phyloP scores from a whole-genome alignment of 805 yeast genomes.

The Starmerella apis region DNA sequence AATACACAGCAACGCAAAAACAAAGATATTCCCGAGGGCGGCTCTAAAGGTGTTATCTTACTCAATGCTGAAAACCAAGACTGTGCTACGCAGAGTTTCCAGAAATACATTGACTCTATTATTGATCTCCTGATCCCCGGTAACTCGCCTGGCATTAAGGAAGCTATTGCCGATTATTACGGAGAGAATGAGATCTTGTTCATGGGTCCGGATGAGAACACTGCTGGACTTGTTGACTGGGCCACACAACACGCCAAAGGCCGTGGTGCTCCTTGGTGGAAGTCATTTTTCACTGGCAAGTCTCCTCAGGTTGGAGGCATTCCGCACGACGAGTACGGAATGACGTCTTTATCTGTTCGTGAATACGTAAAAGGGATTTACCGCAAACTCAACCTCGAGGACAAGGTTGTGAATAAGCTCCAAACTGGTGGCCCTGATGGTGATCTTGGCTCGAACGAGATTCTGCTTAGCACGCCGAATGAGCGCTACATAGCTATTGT shows the following conservation, averaged over 20 bases:
- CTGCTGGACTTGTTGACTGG: constrained; percentile 94
- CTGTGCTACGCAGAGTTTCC: constrained; percentile 72
- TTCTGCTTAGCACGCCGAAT: constrained; percentile 54
- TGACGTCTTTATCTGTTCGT: constrained; percentile 92
- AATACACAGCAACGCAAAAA: constrained; percentile 93
- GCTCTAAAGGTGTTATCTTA: constrained; percentile 92
- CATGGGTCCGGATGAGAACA: constrained; percentile 99
- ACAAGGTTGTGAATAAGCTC: constrained; percentile 56
- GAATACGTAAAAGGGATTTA: constrained; percentile 83
- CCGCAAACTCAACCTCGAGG: constrained; percentile 56
- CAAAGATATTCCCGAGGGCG: constrained; percentile 98
- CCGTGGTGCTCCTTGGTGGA: constrained; percentile 97
- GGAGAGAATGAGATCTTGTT: constrained; percentile 79
- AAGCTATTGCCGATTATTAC: constrained; percentile 72
- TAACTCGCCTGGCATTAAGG: constrained; percentile 63
- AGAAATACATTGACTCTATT: constrained; percentile 84
- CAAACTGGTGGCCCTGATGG: constrained; percentile 99
- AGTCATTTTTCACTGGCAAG: constrained; percentile 94
- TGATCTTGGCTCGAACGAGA: constrained; percentile 93
- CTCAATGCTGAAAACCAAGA: constrained; percentile 62
- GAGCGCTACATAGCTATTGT: constrained; percentile 82
- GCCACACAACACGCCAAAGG: constrained; percentile 86
- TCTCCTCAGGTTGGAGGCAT: constrained; percentile 88
- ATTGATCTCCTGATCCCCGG: constrained; percentile 73
- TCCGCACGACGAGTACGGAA: constrained; percentile 96